phyloP scores from a whole-genome alignment of 257 asterid genomes.

The Penstemon davidsonii region DNA sequence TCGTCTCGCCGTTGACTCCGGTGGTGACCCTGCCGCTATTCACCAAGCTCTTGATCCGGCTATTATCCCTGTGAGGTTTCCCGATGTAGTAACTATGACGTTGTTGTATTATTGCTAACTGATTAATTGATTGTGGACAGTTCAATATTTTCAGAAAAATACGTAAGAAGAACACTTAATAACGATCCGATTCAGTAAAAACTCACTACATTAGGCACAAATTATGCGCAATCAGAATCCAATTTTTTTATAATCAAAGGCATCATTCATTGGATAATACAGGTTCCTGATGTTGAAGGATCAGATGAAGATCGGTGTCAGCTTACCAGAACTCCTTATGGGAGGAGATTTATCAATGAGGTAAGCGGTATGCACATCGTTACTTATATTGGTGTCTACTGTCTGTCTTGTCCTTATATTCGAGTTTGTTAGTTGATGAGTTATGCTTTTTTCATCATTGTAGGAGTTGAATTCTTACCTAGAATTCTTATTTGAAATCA shows the following conservation, averaged over 20 bases:
- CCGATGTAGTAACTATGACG: neutral
- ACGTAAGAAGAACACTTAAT: too few relatives aligned
- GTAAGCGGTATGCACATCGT: conserved; percentile 31
- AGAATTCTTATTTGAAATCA: conserved; percentile 55
- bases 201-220: too few relatives aligned
- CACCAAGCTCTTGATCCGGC: conserved; percentile 74
- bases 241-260: neutral
- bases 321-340: conserved; percentile 80
- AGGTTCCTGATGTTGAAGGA: conserved; percentile 95
- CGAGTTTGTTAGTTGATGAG: conserved; percentile 23
- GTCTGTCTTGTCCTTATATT: neutral
- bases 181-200: too few relatives aligned
- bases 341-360: conserved; percentile 65
- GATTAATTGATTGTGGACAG: neutral
- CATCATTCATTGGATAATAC: conserved; percentile 25
- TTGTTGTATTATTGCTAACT: neutral
- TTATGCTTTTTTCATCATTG: conserved; percentile 35
- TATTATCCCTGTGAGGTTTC: conserved; percentile 44
- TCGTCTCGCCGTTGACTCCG: conserved; percentile 78
- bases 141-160: neutral
- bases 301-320: conserved; percentile 63
- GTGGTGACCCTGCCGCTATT: conserved; percentile 76
- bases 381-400: conserved; percentile 4
- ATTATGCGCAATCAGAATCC: too few relatives aligned
- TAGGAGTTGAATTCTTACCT: conserved; percentile 87